Evolutionary conservation across 768 basidiomycete genomes (phyloP), one percentile per base, ranked within the genome.

Genomic region (Lactifluus hygrophoroides): DNA sequence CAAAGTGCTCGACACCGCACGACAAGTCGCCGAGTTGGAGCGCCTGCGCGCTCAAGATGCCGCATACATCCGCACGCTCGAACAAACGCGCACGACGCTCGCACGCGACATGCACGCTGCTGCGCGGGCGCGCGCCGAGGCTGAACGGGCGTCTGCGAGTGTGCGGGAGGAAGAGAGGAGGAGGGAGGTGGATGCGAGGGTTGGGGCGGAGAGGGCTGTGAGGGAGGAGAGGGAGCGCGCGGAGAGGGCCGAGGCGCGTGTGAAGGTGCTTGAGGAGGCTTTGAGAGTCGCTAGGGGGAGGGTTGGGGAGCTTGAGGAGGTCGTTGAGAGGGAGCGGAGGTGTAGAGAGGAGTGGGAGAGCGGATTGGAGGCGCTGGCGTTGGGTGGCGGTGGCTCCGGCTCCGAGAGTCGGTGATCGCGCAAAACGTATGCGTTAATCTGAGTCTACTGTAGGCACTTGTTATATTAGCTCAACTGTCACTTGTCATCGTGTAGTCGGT

Each of bases 1-100:
- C 58, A 49, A 16, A 2, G 58, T 60, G 6, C 21, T 49, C 21
- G 58, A 60, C 42, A 60, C 54, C 13, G 59, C 54, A 0, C 59
- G 43, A 3, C 54, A 45, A 1, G 11, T 60, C 21, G 58, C 54
- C 9, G 54, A 55, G 28, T 49, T 60, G 9, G 54, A 55, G 49
- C 17, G 28, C 0, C 54, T 50, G 2, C 58, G 58, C 8, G 35
- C 58, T 0, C 58, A 50, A 44, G 58, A 60, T 30, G 28, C 35
- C 1, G 34, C 54, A 3, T 60, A 60, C 53, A 60, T 60, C 42
- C 53, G 48, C 16, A 43, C 54, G 11, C 42, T 60, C 1, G 58
- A 60, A 3, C 53, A 54, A 4, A 16, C 53, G 7, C 58, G 53
- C 16, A n/a, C 42, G 10, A 30, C 47, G 27, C 43, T 60, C 1